A percentile compares a stretch with the other conserved stretches of the same genome.
Conservation (phyloP, 2,329 filamentous ascomycete genomes). For the Rutstroemia sp. region DNA sequence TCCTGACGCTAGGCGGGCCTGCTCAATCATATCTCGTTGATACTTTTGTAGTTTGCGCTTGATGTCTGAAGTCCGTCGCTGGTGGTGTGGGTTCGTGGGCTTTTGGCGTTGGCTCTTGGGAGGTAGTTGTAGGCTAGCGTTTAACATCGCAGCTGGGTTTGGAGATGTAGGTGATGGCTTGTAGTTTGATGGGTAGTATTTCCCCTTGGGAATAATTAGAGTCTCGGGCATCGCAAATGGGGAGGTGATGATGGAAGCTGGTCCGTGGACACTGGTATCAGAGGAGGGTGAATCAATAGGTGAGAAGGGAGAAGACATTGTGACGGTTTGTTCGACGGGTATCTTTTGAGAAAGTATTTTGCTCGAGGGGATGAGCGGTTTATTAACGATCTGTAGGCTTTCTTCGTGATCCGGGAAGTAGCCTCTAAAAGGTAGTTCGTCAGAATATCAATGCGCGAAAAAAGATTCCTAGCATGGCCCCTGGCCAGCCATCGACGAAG, state of each 20-base stretch:
- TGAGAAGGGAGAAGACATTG: constrained; percentile 20
- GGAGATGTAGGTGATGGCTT: constrained; percentile 29
- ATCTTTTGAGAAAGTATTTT: neutral
- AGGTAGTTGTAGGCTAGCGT: constrained; percentile 24
- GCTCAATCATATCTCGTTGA: constrained; percentile 53
- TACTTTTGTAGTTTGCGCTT: constrained; percentile 49
- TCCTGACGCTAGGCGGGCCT: constrained; percentile 39
- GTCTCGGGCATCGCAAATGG: constrained; percentile 12
- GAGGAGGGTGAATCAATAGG: constrained; percentile 10
- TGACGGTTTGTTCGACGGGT: neutral
- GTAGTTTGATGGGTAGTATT: constrained; percentile 58
- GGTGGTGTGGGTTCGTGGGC: constrained; percentile 30
- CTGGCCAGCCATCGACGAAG: constrained; percentile 1
- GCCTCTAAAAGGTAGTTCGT: constrained; percentile 35
- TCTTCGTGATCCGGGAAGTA: constrained; percentile 57
- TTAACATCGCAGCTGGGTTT: constrained; percentile 13
- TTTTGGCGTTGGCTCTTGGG: constrained; percentile 23
- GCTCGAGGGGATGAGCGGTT: constrained; percentile 38
- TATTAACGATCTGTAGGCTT: constrained; percentile 29
- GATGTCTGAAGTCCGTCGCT: constrained; percentile 39
- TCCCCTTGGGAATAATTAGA: constrained; percentile 44
- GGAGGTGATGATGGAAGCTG: constrained; percentile 7
- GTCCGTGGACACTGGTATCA: constrained; percentile 2
- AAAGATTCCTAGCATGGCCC: neutral
- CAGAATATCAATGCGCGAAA: neutral